Conservation (phyloP, 2,329 filamentous ascomycete species). For the Emmonsia crescens region DNA sequence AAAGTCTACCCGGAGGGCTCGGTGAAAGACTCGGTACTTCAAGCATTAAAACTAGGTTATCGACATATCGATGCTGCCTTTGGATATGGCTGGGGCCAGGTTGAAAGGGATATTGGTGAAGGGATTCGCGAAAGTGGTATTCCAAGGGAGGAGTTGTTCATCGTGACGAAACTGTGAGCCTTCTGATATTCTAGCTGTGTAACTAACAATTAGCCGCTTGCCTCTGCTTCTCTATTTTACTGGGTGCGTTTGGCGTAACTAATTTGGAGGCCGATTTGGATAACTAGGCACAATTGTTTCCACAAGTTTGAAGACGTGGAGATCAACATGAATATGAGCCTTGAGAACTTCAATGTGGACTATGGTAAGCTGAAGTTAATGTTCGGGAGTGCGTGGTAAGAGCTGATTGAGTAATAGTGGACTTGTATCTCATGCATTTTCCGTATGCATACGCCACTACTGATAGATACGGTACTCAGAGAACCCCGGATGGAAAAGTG, state of each 20-base stretch:
- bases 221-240: slow-evolving; percentile 15
- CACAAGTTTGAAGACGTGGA: no score
- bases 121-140: slow-evolving; percentile 54
- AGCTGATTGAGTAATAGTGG: no score
- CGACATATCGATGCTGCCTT: slow-evolving; percentile 43
- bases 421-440: neutral
- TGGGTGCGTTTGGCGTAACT: no score
- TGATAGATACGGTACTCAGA: no score
- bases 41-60: slow-evolving; percentile 41
- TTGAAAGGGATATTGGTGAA: slow-evolving; percentile 54
- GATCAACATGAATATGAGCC: no score
- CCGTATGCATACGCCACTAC: no score
- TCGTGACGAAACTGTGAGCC: slow-evolving; percentile 52
- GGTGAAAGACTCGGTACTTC: slow-evolving; percentile 38
- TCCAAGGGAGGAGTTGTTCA: slow-evolving; percentile 54
- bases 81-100: slow-evolving; percentile 40
- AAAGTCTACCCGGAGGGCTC: slow-evolving; percentile 13
- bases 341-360: no score
- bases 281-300: no score
- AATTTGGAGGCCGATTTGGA: no score
- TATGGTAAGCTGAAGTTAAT: no score
- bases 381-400: no score
- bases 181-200: slow-evolving; percentile 16
- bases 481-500: slow-evolving; percentile 48
- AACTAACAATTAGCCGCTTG: no score